A percentile compares a stretch with the other conserved stretches of the same genome.
These are phyloP conservation scores for Umbelopsis isabellina DNA, from an alignment of 192 early-diverging fungal species.

Conservation along the genomic window DNA sequence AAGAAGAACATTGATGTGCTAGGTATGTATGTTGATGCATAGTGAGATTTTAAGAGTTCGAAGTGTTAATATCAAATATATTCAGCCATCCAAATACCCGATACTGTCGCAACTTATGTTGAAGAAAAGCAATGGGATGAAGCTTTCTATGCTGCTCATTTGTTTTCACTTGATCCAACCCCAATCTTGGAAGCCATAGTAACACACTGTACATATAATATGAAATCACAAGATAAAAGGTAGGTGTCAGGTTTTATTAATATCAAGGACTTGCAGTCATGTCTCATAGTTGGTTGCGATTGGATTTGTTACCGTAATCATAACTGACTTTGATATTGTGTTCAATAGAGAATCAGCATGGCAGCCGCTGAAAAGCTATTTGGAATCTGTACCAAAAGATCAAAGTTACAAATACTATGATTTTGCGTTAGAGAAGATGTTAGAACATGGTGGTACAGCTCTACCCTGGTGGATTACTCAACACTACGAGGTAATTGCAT, in stretches of 20 bases:
- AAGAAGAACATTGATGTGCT: neutral
- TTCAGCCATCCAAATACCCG: constrained; percentile 2
- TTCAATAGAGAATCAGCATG: neutral
- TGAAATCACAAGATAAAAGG: constrained; percentile 15
- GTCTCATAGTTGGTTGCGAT: too few species aligned
- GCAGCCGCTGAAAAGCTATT: neutral
- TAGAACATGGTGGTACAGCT: neutral
- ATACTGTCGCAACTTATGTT: neutral
- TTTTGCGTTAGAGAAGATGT: neutral
- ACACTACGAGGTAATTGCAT: neutral
- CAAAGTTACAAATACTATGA: constrained; percentile 19
- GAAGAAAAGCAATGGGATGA: constrained; percentile 14
- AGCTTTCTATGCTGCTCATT: constrained; percentile 4
- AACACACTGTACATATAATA: constrained; percentile 18
- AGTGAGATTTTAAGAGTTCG: neutral
- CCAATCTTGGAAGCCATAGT: constrained; percentile 5
- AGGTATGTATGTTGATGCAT: neutral
- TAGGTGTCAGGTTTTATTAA: neutral
- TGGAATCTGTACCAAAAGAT: neutral
- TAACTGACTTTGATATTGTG: too few species aligned
- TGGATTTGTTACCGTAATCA: too few species aligned
- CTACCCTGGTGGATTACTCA: constrained; percentile 9
- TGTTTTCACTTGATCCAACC: neutral
- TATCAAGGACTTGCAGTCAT: too few species aligned
- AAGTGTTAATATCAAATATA: neutral